These are phyloP conservation scores for Cutaneotrichosporon mucoides DNA, from an alignment of 1,284 basidiomycete species.

Conservation along the genomic window DNA sequence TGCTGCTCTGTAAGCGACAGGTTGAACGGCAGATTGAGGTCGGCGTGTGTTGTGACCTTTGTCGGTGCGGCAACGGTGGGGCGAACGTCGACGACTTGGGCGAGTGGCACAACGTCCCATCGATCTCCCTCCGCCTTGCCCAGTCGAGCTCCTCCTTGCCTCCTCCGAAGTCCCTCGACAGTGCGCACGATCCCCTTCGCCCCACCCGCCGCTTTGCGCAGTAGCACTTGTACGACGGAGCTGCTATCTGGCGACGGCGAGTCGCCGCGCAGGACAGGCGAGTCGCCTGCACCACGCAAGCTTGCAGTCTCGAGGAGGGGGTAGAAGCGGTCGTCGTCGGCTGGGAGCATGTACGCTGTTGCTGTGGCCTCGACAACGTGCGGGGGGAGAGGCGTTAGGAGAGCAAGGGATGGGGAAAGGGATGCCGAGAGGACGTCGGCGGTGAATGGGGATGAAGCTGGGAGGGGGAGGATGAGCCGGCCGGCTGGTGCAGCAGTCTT, in stretches of 20 bases:
- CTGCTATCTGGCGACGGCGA: constrained; percentile 13
- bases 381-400: constrained; percentile 64
- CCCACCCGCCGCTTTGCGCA: constrained; percentile 44
- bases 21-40: constrained; percentile 67
- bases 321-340: constrained; percentile 43
- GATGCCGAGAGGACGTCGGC: constrained; percentile 59
- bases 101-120: constrained; percentile 5
- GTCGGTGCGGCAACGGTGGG: not conserved
- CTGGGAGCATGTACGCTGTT: constrained; percentile 58
- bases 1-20: constrained; percentile 76
- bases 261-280: constrained; percentile 25
- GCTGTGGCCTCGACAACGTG: constrained; percentile 63
- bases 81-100: constrained; percentile 10
- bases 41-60: constrained; percentile 53
- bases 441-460: constrained; percentile 56
- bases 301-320: constrained; percentile 32
- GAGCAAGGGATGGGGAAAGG: constrained; percentile 64
- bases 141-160: too few species aligned
- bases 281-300: constrained; percentile 21
- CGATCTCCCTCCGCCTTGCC: not conserved
- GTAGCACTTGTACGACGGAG: constrained; percentile 29
- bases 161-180: constrained; percentile 20
- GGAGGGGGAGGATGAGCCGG: constrained; percentile 63
- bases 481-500: not conserved
- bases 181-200: constrained; percentile 44